Conservation (phyloP, 192 early-diverging fungal species). For the Globomyces pollinis-pini region DNA sequence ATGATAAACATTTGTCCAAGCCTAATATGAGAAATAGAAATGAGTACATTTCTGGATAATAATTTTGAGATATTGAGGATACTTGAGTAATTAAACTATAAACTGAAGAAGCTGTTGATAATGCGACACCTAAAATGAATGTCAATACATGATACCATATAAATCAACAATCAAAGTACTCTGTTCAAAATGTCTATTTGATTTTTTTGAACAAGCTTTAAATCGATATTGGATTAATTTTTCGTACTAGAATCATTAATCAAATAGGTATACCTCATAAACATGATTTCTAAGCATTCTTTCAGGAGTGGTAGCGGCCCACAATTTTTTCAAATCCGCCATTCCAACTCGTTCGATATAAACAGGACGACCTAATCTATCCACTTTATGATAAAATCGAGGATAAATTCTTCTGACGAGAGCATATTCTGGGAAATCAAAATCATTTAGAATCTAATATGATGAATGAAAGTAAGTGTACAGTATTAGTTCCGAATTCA, state of each 20-base stretch:
- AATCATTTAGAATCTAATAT: slow-evolving; percentile 15
- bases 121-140: too few species aligned
- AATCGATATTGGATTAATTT: slow-evolving; percentile 56
- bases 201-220: slow-evolving; percentile 57
- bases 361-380: slow-evolving; percentile 75
- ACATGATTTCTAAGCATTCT: slow-evolving; percentile 57
- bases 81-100: slow-evolving; percentile 50
- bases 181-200: slow-evolving; percentile 56
- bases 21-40: slow-evolving; percentile 66
- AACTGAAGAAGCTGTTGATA: slow-evolving; percentile 59
- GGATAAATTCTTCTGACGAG: slow-evolving; percentile 58
- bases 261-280: slow-evolving; percentile 16
- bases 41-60: slow-evolving; percentile 88
- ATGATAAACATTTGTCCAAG: slow-evolving; percentile 41
- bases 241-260: slow-evolving; percentile 51
- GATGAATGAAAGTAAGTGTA: slow-evolving; percentile 16
- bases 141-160: too few species aligned
- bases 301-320: slow-evolving; percentile 45
- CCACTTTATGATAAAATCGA: slow-evolving; percentile 73
- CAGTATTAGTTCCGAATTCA: slow-evolving; percentile 49
- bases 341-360: slow-evolving; percentile 79
- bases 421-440: slow-evolving; percentile 61
- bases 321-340: slow-evolving; percentile 48
- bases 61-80: slow-evolving; percentile 73
- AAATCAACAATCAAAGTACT: slow-evolving; percentile 81